Evolutionary conservation across 805 yeast genomes (phyloP).

Genomic region (Nakazawaea laoshanensis): DNA sequence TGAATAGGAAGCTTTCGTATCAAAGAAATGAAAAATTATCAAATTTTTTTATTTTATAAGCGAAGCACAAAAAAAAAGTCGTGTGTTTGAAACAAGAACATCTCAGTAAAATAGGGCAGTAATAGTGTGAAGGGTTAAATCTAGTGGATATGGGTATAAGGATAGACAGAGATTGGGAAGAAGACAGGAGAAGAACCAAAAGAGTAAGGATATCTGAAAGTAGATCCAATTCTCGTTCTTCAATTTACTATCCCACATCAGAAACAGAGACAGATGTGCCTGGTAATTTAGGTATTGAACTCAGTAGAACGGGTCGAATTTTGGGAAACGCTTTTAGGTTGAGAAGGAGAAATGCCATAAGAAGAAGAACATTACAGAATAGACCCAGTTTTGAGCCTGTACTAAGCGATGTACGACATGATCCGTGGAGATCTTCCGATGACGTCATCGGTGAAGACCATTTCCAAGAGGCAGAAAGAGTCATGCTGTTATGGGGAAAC

Average conservation of each 20-base stretch:
- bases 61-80: constrained; percentile 1
- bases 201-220: constrained; percentile 13
- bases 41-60: constrained; percentile 6
- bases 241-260: constrained; percentile 9
- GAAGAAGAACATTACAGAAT: constrained; percentile 3
- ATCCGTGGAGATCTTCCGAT: constrained; percentile 7
- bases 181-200: constrained; percentile 5
- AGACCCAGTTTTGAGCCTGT: not conserved
- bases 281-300: not conserved
- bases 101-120: not conserved
- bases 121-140: too few relatives aligned
- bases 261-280: constrained; percentile 1
- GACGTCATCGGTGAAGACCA: not conserved
- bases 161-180: not conserved
- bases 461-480: too few relatives aligned
- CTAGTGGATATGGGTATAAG: constrained; percentile 12
- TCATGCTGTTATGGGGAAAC: too few relatives aligned
- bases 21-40: constrained; percentile 17
- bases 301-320: not conserved
- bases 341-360: constrained; percentile 7
- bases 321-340: too few relatives aligned
- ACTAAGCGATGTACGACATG: not conserved
- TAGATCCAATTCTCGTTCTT: constrained; percentile 6
- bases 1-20: constrained; percentile 37
- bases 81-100: not conserved